phyloP scores from a whole-genome alignment of 2,329 filamentous ascomycete genomes.

The Ophiostoma montium region DNA sequence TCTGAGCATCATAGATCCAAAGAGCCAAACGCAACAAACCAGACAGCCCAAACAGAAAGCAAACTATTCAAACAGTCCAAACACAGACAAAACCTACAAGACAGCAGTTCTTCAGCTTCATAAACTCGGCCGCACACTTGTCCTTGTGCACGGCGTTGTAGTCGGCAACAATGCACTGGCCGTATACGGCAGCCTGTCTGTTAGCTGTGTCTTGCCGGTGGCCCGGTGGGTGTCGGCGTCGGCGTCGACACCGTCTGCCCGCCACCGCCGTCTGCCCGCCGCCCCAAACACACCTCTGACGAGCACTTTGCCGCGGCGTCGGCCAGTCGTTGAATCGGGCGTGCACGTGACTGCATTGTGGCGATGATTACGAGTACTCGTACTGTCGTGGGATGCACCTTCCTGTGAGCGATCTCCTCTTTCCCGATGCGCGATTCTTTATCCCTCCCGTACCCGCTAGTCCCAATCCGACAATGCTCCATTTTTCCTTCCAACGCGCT shows the following conservation, averaged over 20 bases:
- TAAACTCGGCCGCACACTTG: slow-evolving; percentile 76
- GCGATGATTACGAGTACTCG: not conserved
- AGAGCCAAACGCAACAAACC: not conserved
- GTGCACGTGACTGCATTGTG: slow-evolving; percentile 24
- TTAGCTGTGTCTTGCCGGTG: not conserved
- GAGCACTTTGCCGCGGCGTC: slow-evolving; percentile 40
- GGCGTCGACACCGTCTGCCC: too few relatives aligned
- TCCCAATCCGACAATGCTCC: not conserved
- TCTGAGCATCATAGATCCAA: not conserved
- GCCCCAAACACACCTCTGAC: slow-evolving; percentile 28
- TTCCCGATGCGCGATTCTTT: too few relatives aligned
- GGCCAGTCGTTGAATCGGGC: slow-evolving; percentile 42
- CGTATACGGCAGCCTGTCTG: slow-evolving; percentile 64
- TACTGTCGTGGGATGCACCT: not conserved
- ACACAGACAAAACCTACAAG: slow-evolving; percentile 41
- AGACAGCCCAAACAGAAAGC: not conserved
- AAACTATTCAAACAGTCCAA: too few relatives aligned
- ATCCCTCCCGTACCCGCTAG: not conserved
- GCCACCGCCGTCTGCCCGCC: not conserved
- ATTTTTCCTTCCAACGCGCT: slow-evolving; percentile 7
- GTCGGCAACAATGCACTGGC: slow-evolving; percentile 79
- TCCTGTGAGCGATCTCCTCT: too few relatives aligned
- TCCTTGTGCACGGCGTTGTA: slow-evolving; percentile 86
- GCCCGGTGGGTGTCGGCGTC: too few relatives aligned
- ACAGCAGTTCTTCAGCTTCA: slow-evolving; percentile 76